Base-by-base conservation (phyloP, 169 alveolate genomes). In the Cryptosporidium andersoni region DNA sequence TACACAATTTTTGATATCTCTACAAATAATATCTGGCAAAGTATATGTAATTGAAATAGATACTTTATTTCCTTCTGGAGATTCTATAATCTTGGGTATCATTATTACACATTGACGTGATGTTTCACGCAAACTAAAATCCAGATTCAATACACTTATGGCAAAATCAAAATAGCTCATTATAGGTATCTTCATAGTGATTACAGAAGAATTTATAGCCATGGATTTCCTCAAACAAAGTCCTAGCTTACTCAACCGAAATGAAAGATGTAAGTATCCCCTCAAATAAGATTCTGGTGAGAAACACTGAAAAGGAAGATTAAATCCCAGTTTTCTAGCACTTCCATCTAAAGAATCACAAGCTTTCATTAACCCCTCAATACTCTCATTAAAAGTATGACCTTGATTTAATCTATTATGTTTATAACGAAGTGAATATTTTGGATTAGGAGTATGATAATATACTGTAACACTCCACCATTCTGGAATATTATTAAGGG, bases 261-360 rank as follows among this genome's bases (percentile, higher is more conserved):
- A 74, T 40, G 85, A 74, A 56, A 74, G 68, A 43, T 74, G 67
- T 1, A 74, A 42, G 45, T 58, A 74, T 4, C 85, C 85, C 45
- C 85, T 74, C 52, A 74, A 48, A 47, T 74, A 74, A 43, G 85
- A 36, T 48, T 74, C 85, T 7, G 85, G 85, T 7, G 85, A 74
- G 49, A 74, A 74, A 5, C 74, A 74, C 55, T 74, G 37, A 11
- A 36, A 49, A 11, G 67, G 58, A 3, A 74, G 8, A 45, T 42
- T 56, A 58, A 74, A 47, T 43, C 85, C 85, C 56, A 74, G 55
- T 2, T 12, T 42, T 25, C 45, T 74, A 11, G 85, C 85, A 11
- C 60, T 51, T 36, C 64, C 9, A 36, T 74, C 85, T 58, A 48
- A 74, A 4, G 47, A 25, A 48, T 74, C 85, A 4, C 74, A 74